Conservation (phyloP, 768 basidiomycete genomes). For the Russula emetica region DNA sequence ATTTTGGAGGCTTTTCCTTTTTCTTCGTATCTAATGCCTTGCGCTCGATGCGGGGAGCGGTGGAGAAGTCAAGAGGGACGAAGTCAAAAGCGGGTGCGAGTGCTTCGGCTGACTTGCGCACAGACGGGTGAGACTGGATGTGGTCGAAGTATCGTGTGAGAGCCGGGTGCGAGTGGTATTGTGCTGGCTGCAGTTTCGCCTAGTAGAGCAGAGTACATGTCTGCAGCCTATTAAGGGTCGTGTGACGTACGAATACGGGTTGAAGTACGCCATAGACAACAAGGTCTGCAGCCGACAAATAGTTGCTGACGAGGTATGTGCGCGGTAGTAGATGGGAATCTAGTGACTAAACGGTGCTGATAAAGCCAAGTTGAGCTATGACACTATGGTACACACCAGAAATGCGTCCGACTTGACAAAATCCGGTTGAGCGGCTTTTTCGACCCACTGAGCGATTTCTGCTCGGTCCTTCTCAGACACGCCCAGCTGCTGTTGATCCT, state of each 20-base stretch:
- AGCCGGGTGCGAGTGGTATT: conserved; percentile 76
- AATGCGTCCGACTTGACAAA: conserved; percentile 45
- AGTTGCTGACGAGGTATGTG: conserved; percentile 83
- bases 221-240: not conserved
- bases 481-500: conserved; percentile 46
- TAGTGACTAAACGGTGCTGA: conserved; percentile 49
- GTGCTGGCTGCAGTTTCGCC: conserved; percentile 64
- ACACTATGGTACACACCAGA: conserved; percentile 43
- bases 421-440: conserved; percentile 51
- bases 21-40: conserved; percentile 72
- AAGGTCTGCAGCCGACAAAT: conserved; percentile 85
- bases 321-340: conserved; percentile 65
- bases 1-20: conserved; percentile 56
- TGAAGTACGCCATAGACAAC: conserved; percentile 88
- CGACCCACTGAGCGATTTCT: conserved; percentile 68
- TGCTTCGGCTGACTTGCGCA: conserved; percentile 53
- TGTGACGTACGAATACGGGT: conserved; percentile 61
- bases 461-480: conserved; percentile 56
- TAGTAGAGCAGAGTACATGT: conserved; percentile 40
- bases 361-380: conserved; percentile 6
- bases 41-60: conserved; percentile 70
- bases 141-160: conserved; percentile 95
- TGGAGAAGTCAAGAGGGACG: conserved; percentile 67
- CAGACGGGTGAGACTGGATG: conserved; percentile 67
- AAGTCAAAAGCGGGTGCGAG: conserved; percentile 50